A percentile compares a stretch with the other conserved stretches of the same genome.
Conservation (phyloP, 2,329 filamentous ascomycete species). For the Ceratocystis huliohia region DNA sequence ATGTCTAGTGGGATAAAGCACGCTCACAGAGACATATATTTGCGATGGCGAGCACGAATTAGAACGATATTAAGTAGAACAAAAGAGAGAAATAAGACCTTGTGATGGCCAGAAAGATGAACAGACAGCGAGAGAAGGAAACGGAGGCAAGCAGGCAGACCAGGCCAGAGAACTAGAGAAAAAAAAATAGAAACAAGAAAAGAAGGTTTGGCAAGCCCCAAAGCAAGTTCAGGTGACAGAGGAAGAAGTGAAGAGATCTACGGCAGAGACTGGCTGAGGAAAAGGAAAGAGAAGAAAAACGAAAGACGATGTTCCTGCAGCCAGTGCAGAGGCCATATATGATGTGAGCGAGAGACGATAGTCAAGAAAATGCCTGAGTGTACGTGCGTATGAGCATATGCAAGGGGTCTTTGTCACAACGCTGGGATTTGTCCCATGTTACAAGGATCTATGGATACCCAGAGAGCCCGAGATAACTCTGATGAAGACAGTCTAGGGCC, state of each 20-base stretch:
- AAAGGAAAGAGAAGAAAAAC: neutral
- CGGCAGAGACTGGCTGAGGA: neutral
- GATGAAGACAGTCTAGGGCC: neutral
- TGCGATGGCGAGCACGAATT: neutral
- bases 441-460: neutral
- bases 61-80: slow-evolving; percentile 2
- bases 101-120: neutral
- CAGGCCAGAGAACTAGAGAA: slow-evolving; percentile 4
- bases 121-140: neutral
- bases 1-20: neutral
- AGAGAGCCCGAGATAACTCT: neutral
- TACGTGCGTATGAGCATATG: neutral
- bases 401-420: slow-evolving; percentile 3
- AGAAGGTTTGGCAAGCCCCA: neutral
- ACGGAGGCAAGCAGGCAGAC: slow-evolving; percentile 5
- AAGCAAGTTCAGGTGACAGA: neutral
- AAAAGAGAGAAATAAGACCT: neutral
- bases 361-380: too few species aligned
- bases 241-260: neutral
- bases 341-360: neutral
- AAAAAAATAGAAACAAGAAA: neutral
- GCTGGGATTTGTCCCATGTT: neutral
- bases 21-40: neutral
- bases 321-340: neutral
- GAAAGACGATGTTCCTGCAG: neutral